Percentiles rank a stretch among this genome's conserved stretches.
These are phyloP conservation scores for Brassica carinata DNA, from an alignment of 345 rosid genomes.

Conservation along the genomic window DNA sequence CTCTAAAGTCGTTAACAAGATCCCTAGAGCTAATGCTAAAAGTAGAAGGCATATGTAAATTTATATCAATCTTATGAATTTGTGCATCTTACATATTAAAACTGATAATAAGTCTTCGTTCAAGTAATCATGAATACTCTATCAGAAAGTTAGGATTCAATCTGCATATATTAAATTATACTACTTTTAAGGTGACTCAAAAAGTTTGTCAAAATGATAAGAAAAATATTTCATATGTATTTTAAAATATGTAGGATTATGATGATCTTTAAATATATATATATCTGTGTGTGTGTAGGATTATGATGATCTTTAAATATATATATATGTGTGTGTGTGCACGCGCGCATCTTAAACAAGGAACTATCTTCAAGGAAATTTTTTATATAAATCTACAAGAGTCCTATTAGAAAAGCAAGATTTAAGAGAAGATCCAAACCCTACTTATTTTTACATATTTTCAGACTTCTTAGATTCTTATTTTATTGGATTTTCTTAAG, in stretches of 20 bases:
- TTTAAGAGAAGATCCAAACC: background rate
- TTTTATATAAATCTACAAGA: background rate
- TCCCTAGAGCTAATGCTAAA: slow-evolving; percentile 50
- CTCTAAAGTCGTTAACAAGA: slow-evolving; percentile 49
- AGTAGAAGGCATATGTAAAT: slow-evolving; percentile 36
- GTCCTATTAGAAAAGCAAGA: background rate
- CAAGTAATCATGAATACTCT: background rate
- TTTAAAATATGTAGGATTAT: background rate
- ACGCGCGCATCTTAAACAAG: background rate
- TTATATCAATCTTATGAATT: slow-evolving; percentile 2
- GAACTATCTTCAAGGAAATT: background rate
- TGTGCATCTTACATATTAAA: slow-evolving; percentile 4
- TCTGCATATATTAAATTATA: background rate
- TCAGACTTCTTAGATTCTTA: background rate
- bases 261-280: background rate
- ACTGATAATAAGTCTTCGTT: background rate
- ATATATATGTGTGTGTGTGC: background rate
- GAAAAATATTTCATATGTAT: background rate
- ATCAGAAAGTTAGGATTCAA: background rate
- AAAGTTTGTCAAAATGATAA: background rate
- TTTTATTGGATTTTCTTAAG: background rate
- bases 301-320: background rate
- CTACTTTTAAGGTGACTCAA: background rate
- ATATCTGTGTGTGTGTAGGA: background rate
- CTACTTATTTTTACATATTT: background rate